Percentiles rank a stretch among this genome's conserved stretches.
These are phyloP conservation scores for Amylocarpus encephaloides DNA, from an alignment of 2,329 filamentous ascomycete species.

Conservation along the genomic window DNA sequence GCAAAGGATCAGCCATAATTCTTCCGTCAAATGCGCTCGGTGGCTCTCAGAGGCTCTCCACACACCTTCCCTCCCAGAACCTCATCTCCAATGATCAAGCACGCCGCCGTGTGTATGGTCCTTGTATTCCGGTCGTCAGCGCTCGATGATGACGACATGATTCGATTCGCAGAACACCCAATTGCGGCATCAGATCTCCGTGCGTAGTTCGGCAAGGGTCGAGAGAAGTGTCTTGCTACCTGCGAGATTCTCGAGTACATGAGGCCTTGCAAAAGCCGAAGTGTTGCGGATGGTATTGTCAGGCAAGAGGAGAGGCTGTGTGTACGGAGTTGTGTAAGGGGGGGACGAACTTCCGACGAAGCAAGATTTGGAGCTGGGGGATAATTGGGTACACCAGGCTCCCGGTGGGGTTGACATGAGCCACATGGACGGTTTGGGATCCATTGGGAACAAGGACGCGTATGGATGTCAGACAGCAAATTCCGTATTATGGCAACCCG, in stretches of 20 bases:
- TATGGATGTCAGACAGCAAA: background rate
- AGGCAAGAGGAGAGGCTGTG: background rate
- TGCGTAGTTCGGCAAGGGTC: conserved; percentile 51
- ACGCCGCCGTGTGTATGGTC: conserved; percentile 82
- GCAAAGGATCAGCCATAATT: conserved; percentile 28
- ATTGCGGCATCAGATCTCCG: conserved; percentile 33
- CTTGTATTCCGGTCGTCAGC: conserved; percentile 51
- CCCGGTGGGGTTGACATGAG: background rate
- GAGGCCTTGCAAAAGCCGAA: background rate
- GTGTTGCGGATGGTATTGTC: background rate
- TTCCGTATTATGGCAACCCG: no score
- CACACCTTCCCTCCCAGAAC: conserved; percentile 87
- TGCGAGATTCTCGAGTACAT: conserved; percentile 78
- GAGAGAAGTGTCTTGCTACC: conserved; percentile 64
- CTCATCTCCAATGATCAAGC: conserved; percentile 95
- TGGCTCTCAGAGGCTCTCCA: conserved; percentile 1
- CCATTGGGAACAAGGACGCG: background rate
- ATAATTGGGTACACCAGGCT: background rate
- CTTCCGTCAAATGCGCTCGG: background rate
- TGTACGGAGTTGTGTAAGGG: background rate
- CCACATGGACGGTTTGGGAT: background rate
- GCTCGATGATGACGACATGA: conserved; percentile 43
- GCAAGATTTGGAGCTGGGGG: no score
- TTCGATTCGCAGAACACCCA: conserved; percentile 18
- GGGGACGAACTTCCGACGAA: no score